These are phyloP conservation scores for Escallonia rubra DNA, from an alignment of 129 eudicot genomes.

Conservation along the genomic window DNA sequence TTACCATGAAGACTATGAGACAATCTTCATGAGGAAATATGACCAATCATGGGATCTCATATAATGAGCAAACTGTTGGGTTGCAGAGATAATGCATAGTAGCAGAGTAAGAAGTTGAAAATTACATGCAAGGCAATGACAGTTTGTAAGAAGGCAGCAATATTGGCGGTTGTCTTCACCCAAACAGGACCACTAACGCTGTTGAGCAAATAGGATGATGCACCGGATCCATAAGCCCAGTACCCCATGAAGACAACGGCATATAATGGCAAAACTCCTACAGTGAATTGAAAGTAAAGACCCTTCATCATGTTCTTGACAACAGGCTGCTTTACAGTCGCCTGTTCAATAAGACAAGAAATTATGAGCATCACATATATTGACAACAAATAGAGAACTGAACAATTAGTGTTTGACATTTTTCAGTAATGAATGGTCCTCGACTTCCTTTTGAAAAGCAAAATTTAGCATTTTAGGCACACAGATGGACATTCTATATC, in stretches of 20 bases:
- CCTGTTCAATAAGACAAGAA: slow-evolving; percentile 31
- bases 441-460: too few species aligned
- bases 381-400: too few species aligned
- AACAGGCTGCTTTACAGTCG: slow-evolving; percentile 85
- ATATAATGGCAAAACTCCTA: slow-evolving; percentile 75
- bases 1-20: too few species aligned
- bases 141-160: slow-evolving; percentile 68
- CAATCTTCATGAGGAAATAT: too few species aligned
- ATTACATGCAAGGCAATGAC: slow-evolving; percentile 79
- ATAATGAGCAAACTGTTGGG: neutral
- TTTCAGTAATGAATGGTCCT: too few species aligned
- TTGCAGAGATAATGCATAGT: neutral
- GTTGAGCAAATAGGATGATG: slow-evolving; percentile 67
- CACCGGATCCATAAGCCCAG: slow-evolving; percentile 86
- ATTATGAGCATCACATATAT: too few species aligned
- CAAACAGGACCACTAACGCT: slow-evolving; percentile 70
- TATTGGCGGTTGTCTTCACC: slow-evolving; percentile 62
- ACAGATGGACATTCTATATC: too few species aligned
- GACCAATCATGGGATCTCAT: too few species aligned
- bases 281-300: slow-evolving; percentile 78
- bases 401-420: too few species aligned
- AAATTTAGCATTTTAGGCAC: too few species aligned
- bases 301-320: slow-evolving; percentile 92
- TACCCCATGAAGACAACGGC: slow-evolving; percentile 71
- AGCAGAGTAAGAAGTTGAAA: slow-evolving; percentile 3